A percentile compares a stretch with the other conserved stretches of the same genome.
Conservation (phyloP, 2,329 filamentous ascomycete genomes). For the Lachnum nothofagi region DNA sequence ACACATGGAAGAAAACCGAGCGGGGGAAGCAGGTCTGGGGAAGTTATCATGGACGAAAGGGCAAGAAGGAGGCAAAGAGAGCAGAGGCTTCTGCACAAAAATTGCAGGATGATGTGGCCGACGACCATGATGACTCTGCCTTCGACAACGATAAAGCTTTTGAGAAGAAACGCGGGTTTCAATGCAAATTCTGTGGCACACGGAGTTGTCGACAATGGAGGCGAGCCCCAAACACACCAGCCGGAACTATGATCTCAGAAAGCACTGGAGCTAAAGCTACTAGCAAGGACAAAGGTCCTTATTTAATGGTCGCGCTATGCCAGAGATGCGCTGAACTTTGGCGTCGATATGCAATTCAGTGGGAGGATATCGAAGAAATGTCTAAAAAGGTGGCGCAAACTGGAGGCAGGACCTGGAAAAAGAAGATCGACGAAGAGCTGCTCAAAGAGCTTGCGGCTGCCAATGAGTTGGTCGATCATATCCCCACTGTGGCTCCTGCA, state of each 20-base stretch:
- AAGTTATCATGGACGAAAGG: slow-evolving; percentile 78
- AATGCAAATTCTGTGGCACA: slow-evolving; percentile 88
- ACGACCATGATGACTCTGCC: slow-evolving; percentile 89
- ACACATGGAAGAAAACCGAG: slow-evolving; percentile 94
- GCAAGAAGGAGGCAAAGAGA: slow-evolving; percentile 79
- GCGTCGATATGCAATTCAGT: slow-evolving; percentile 93
- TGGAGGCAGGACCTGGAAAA: slow-evolving; percentile 78
- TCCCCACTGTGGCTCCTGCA: slow-evolving; percentile 33
- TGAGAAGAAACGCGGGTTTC: slow-evolving; percentile 73
- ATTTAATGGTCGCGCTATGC: slow-evolving; percentile 78
- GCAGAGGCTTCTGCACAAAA: slow-evolving; percentile 67
- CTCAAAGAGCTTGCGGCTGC: slow-evolving; percentile 65
- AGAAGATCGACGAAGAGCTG: slow-evolving; percentile 86
- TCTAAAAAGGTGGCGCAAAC: slow-evolving; percentile 78
- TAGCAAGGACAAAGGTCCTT: slow-evolving; percentile 68
- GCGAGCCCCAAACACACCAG: slow-evolving; percentile 71
- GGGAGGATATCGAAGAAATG: slow-evolving; percentile 89
- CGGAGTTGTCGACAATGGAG: slow-evolving; percentile 85
- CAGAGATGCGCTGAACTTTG: slow-evolving; percentile 86
- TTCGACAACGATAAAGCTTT: slow-evolving; percentile 81
- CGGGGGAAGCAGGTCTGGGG: slow-evolving; percentile 86
- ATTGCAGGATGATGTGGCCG: slow-evolving; percentile 84
- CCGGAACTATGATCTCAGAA: slow-evolving; percentile 63
- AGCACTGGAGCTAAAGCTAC: slow-evolving; percentile 58
- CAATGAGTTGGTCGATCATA: slow-evolving; percentile 53